Base-by-base conservation (phyloP, 2,329 filamentous ascomycete species). In the Aspergillus sp. region DNA sequence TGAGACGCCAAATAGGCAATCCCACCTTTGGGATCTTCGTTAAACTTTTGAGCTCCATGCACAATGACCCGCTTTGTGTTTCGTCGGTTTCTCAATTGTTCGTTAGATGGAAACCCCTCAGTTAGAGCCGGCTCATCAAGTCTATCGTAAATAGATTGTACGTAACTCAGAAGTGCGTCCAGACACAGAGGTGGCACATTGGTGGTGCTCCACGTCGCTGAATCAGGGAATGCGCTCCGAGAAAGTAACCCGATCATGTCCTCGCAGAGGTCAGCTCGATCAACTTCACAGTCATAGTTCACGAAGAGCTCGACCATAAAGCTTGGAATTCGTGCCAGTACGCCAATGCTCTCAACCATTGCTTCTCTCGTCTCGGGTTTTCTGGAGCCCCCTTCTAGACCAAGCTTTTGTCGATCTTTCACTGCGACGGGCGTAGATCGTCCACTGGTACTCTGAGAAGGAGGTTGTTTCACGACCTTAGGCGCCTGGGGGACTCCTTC, bases 161-260 rank as follows among this genome's bases (percentile, higher is more conserved):
- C 86, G 67, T 93, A 98, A 15, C 91, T 88, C 23, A 99, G 81
- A 11, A 99, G 80, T 9, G 95, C 92, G 76, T 99, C 95, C 21
- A 99, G 81, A 68, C 95, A 99, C 3, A 99, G 79, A 0, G 95
- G 95, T 15, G 95, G 95, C 1, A 99, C 96, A 70, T 96, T 99
- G 5, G 93, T 97, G 11, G 95, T 99, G 73, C 96, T 99, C 95
- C 95, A 99, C 6, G 93, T 97, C 6, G 93, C 95, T 8, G 95
- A 96, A 73, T 99, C 95, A 0, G 95, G 96, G 63, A 99, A 90
- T 2, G 95, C 95, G 72, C 97, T 99, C 58, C 95, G 86, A 19
- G 95, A 93, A 15, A 99, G 80, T 35, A 99, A 82, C 0, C 95
- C 93, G 59, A 99, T 86, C 84, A 98, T 90, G 70, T 99, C 96